Percentiles rank a stretch among this genome's conserved stretches.
phyloP scores from a whole-genome alignment of 306 rosid genomes.

The Vicia villosa region DNA sequence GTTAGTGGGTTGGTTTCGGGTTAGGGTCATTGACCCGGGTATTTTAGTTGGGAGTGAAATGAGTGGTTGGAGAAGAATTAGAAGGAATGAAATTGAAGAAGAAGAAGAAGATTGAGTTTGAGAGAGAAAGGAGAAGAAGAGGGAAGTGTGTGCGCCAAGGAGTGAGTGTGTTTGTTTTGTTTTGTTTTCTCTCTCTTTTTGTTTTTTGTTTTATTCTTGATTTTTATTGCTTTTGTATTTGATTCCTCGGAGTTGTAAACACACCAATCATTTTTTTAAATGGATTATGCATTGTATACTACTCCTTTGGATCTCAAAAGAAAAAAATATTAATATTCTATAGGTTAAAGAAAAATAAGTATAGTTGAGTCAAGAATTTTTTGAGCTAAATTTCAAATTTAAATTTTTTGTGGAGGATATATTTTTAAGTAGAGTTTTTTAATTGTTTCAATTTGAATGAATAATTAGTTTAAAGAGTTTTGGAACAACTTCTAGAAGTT shows the following conservation, averaged over 20 bases:
- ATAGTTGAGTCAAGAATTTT: too few species aligned
- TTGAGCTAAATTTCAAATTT: too few species aligned
- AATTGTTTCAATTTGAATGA: constrained; percentile 2
- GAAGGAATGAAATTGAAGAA: too few species aligned
- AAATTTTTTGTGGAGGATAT: too few species aligned
- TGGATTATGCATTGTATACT: too few species aligned
- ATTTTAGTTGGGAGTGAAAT: too few species aligned
- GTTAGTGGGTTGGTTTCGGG: constrained; percentile 27
- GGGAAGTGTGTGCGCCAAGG: background rate
- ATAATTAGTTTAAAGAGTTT: too few species aligned
- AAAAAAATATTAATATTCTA: too few species aligned
- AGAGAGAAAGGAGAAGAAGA: background rate
- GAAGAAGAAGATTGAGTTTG: background rate
- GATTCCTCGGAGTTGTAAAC: background rate
- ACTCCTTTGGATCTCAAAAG: constrained; percentile 27
- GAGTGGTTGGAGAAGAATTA: too few species aligned
- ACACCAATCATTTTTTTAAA: background rate
- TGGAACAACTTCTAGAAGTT: too few species aligned
- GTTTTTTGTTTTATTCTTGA: background rate
- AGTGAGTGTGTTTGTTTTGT: background rate
- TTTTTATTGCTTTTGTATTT: background rate
- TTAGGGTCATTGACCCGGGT: constrained; percentile 57
- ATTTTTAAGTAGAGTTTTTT: too few species aligned
- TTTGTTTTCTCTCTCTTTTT: constrained; percentile 4
- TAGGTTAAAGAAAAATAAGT: too few species aligned